Evolutionary conservation across 805 yeast genomes (phyloP).

Genomic region (Cephaloascus albidus): DNA sequence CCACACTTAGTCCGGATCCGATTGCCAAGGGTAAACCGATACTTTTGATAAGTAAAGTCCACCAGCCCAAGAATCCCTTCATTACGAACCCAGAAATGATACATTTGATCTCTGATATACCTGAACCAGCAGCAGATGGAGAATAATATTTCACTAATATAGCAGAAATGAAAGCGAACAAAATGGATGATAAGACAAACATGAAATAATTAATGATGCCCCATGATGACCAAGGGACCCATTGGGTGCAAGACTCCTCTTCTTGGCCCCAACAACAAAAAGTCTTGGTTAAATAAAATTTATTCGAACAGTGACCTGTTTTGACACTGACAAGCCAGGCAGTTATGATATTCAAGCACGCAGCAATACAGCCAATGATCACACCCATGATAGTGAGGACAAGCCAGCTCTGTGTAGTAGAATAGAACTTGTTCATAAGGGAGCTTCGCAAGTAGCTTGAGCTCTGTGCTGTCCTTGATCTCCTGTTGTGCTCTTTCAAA

Average conservation of each 20-base stretch:
- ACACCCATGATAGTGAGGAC: constrained; percentile 71
- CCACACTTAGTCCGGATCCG: constrained; percentile 87
- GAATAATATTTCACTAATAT: constrained; percentile 61
- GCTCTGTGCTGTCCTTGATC: constrained; percentile 7
- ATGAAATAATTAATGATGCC: constrained; percentile 39
- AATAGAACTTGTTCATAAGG: constrained; percentile 13
- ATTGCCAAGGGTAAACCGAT: constrained; percentile 83
- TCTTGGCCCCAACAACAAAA: constrained; percentile 76
- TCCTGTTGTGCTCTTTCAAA: constrained; percentile 31
- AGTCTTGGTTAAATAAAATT: constrained; percentile 59
- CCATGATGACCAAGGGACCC: constrained; percentile 58
- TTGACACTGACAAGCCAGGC: constrained; percentile 79
- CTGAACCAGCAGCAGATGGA: constrained; percentile 94
- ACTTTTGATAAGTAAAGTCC: constrained; percentile 68
- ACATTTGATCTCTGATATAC: constrained; percentile 93
- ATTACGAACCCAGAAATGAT: constrained; percentile 84
- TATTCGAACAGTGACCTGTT: constrained; percentile 65
- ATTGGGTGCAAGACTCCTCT: constrained; percentile 43
- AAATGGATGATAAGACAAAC: constrained; percentile 49
- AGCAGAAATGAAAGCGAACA: constrained; percentile 60
- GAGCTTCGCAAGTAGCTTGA: neutral
- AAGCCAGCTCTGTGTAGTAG: constrained; percentile 54
- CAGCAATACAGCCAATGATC: constrained; percentile 76
- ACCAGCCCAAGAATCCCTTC: constrained; percentile 65
- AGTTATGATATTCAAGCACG: constrained; percentile 68